Evolutionary conservation across 805 yeast species (phyloP).

Genomic region (Pichia deserticola): DNA sequence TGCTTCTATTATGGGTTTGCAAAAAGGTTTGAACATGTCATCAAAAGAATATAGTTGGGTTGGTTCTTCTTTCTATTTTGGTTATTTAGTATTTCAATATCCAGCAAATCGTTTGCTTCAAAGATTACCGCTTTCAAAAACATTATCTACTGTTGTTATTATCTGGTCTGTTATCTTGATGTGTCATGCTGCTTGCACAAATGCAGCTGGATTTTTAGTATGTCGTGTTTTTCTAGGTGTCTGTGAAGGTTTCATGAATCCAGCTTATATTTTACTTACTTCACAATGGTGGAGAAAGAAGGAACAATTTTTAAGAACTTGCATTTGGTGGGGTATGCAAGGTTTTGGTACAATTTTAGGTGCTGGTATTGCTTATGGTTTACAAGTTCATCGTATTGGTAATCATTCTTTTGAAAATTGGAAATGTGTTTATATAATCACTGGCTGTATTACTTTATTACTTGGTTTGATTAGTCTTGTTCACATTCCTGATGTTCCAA

Average conservation of each 20-base stretch:
- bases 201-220: constrained; percentile 37
- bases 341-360: constrained; percentile 45
- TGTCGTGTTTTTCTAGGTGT: constrained; percentile 44
- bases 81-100: constrained; percentile 39
- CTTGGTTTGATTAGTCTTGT: constrained; percentile 40
- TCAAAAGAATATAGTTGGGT: constrained; percentile 45
- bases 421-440: constrained; percentile 52
- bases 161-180: constrained; percentile 42
- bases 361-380: constrained; percentile 49
- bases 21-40: constrained; percentile 31
- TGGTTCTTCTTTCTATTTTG: constrained; percentile 30
- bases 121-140: constrained; percentile 30
- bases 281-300: constrained; percentile 22
- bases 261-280: constrained; percentile 30
- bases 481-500: constrained; percentile 32
- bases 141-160: constrained; percentile 30
- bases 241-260: constrained; percentile 26
- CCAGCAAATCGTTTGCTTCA: constrained; percentile 38
- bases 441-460: constrained; percentile 51
- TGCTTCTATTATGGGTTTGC: constrained; percentile 41
- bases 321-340: constrained; percentile 25
- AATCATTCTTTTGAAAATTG: constrained; percentile 37
- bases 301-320: constrained; percentile 24
- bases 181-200: constrained; percentile 38
- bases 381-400: constrained; percentile 1